A percentile compares a stretch with the other conserved stretches of the same genome.
Evolutionary conservation across 208 protist species (phyloP).

Genomic region (Acanthamoeba sp.): DNA sequence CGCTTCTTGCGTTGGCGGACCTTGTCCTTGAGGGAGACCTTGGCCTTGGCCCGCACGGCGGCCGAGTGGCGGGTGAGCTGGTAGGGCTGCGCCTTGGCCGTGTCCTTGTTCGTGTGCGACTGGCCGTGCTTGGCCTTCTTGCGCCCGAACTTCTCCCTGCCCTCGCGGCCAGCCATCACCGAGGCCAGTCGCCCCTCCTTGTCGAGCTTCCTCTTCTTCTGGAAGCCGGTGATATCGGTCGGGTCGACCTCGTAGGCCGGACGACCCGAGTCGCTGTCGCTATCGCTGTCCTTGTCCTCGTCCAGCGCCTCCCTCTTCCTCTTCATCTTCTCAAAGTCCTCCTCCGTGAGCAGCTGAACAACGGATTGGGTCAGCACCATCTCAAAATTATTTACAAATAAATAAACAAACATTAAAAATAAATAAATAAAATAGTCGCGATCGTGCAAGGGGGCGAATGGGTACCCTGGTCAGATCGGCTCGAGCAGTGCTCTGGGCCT

Average conservation of each 20-base stretch:
- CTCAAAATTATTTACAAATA: too few relatives aligned
- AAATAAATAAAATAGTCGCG: not conserved
- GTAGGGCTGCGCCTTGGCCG: constrained; percentile 52
- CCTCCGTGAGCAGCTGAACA: constrained; percentile 23
- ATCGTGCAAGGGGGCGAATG: not conserved
- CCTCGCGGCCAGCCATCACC: constrained; percentile 63
- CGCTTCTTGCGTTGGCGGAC: constrained; percentile 25
- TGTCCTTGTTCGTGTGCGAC: constrained; percentile 68
- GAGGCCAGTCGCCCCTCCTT: constrained; percentile 58
- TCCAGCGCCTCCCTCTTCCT: constrained; percentile 12
- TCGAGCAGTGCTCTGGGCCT: not conserved
- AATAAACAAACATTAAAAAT: too few relatives aligned
- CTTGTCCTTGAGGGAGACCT: constrained; percentile 53
- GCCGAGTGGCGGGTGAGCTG: not conserved
- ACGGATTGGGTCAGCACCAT: not conserved
- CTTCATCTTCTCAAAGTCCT: constrained; percentile 62
- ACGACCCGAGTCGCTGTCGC: not conserved
- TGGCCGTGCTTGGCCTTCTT: not conserved
- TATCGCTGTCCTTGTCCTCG: not conserved
- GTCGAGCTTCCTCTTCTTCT: constrained; percentile 15
- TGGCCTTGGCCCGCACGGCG: constrained; percentile 60
- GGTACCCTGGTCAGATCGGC: not conserved
- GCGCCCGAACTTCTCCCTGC: constrained; percentile 71
- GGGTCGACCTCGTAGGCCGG: constrained; percentile 16
- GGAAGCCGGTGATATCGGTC: constrained; percentile 35